Evolutionary conservation across 495 filamentous ascomycete genomes (phyloP).

Genomic region (Hypoxylon crocopeplum): DNA sequence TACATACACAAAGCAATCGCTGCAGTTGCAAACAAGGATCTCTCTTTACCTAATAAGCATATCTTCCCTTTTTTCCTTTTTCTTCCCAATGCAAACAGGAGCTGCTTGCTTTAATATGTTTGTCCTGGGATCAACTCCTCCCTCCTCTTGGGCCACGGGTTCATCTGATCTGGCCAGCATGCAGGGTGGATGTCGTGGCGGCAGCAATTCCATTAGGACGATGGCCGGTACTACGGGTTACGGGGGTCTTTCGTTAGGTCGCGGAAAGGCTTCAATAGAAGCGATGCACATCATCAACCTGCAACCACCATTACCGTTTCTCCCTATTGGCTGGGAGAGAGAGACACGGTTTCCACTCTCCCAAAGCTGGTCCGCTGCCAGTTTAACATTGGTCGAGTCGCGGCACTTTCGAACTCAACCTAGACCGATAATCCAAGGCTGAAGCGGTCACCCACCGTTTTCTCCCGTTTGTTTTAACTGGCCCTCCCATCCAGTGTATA

Average conservation of each 20-base stretch:
- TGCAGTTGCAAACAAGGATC: slow-evolving; percentile 14
- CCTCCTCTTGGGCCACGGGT: slow-evolving; percentile 19
- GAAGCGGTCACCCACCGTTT: slow-evolving; percentile 34
- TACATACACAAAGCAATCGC: slow-evolving; percentile 7
- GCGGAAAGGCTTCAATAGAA: slow-evolving; percentile 35
- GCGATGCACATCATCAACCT: slow-evolving; percentile 37
- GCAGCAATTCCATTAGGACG: slow-evolving; percentile 33
- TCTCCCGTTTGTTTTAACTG: slow-evolving; percentile 8
- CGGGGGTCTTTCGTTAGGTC: slow-evolving; percentile 3
- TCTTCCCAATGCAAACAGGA: slow-evolving; percentile 6
- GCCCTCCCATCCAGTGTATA: background rate
- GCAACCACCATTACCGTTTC: slow-evolving; percentile 32
- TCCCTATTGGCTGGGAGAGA: slow-evolving; percentile 34
- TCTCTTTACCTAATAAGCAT: no score
- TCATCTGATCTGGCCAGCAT: slow-evolving; percentile 40
- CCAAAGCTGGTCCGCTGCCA: slow-evolving; percentile 24
- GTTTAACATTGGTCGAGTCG: slow-evolving; percentile 23
- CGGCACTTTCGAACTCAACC: slow-evolving; percentile 22
- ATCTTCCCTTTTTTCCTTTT: background rate
- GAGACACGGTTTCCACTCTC: slow-evolving; percentile 25
- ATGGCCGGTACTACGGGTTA: slow-evolving; percentile 7
- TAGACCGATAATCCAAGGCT: slow-evolving; percentile 24
- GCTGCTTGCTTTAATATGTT: slow-evolving; percentile 32
- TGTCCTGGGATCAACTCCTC: slow-evolving; percentile 5
- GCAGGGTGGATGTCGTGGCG: slow-evolving; percentile 37